Evolutionary conservation across 805 yeast genomes (phyloP).

Genomic region (Metahyphopichia silvanorum): DNA sequence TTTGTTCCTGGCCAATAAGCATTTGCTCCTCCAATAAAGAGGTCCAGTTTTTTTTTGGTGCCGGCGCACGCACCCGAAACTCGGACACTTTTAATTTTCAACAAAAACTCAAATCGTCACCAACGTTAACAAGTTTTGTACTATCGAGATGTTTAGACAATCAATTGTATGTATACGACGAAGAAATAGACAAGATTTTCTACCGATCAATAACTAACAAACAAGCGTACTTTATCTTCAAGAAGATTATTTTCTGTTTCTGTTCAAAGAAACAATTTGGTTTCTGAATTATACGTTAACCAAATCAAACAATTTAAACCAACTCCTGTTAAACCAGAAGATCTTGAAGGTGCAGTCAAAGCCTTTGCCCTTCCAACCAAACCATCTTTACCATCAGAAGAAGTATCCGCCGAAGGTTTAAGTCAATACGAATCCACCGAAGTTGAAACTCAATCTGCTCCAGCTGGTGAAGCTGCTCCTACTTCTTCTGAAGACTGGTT

Average conservation of each 20-base stretch:
- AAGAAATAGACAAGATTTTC: constrained; percentile 2
- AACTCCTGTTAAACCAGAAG: constrained; percentile 65
- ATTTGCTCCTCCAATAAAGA: neutral
- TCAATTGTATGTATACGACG: constrained; percentile 33
- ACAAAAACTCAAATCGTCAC: neutral
- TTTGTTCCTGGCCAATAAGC: neutral
- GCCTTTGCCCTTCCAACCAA: constrained; percentile 80
- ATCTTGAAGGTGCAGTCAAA: constrained; percentile 75
- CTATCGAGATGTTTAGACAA: constrained; percentile 35
- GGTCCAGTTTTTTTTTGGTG: neutral
- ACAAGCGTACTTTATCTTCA: constrained; percentile 30
- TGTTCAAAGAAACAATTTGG: constrained; percentile 51
- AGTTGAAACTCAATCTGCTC: constrained; percentile 60
- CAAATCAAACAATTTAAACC: constrained; percentile 91
- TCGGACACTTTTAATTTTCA: constrained; percentile 1
- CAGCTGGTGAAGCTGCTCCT: constrained; percentile 29
- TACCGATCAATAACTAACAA: constrained; percentile 9
- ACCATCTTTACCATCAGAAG: constrained; percentile 71
- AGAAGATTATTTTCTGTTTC: constrained; percentile 42
- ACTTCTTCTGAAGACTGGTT: constrained; percentile 70
- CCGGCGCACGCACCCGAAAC: constrained; percentile 2
- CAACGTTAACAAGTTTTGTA: neutral
- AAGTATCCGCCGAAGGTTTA: constrained; percentile 66
- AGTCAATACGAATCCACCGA: constrained; percentile 63
- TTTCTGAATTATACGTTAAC: constrained; percentile 81